Conservation (phyloP, 345 rosid species). For the Eucalyptus melliodora region DNA sequence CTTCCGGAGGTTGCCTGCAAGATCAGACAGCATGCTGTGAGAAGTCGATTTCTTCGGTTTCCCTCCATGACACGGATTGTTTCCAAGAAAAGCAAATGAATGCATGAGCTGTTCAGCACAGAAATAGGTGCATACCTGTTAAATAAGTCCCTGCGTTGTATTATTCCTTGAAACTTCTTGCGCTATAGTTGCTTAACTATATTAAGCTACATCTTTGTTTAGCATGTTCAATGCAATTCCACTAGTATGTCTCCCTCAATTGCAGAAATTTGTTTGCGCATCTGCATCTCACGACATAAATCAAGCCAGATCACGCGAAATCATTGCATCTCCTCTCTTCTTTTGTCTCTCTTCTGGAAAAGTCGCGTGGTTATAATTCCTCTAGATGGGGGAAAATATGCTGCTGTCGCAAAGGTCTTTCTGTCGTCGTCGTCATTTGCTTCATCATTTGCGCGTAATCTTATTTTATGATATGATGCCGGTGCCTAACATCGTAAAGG, state of each 20-base stretch:
- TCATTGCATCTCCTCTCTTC: neutral
- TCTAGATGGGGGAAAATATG: neutral
- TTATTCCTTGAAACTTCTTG: neutral
- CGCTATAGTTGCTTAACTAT: neutral
- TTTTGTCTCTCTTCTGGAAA: neutral
- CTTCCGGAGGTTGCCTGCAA: conserved; percentile 91
- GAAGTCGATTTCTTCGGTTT: neutral
- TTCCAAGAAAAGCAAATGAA: neutral
- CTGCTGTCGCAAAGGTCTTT: neutral
- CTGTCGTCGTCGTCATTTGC: no score
- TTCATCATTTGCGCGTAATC: neutral
- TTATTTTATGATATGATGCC: neutral
- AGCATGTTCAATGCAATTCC: neutral
- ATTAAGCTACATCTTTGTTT: neutral
- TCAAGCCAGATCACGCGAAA: neutral
- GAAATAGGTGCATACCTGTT: neutral
- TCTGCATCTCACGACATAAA: neutral
- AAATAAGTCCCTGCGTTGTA: neutral
- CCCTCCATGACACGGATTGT: neutral
- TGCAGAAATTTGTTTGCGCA: neutral
- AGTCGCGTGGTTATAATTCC: neutral
- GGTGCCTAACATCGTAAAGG: neutral
- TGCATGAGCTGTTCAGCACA: neutral
- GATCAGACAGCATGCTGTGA: conserved; percentile 91
- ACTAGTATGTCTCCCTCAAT: neutral